A percentile compares a stretch with the other conserved stretches of the same genome.
These are phyloP conservation scores for Kernera saxatilis DNA, from an alignment of 345 rosid species.

Conservation along the genomic window DNA sequence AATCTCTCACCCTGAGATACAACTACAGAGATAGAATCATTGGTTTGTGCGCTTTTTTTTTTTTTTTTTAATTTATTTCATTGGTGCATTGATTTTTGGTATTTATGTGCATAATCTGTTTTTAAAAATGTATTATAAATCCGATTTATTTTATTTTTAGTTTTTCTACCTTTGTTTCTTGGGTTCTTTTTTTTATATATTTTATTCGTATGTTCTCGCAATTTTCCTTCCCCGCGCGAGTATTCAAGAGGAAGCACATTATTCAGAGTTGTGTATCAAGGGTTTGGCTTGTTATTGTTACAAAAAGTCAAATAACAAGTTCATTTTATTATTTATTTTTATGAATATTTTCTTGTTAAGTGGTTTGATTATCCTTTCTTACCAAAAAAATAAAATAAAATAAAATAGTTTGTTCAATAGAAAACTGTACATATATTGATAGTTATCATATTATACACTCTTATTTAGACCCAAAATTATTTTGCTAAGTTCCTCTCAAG, in stretches of 20 bases:
- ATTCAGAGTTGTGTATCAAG: constrained; percentile 11
- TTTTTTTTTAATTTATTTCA: neutral
- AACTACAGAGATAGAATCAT: constrained; percentile 12
- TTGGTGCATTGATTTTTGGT: constrained; percentile 43
- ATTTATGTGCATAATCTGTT: constrained; percentile 45
- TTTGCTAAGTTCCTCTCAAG: neutral
- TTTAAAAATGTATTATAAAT: constrained; percentile 32
- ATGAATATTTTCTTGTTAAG: neutral
- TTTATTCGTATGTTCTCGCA: neutral
- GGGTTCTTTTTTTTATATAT: neutral
- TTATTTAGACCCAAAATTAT: neutral
- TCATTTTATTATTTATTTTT: neutral
- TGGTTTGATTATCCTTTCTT: neutral
- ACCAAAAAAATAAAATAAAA: no score
- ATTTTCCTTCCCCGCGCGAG: neutral
- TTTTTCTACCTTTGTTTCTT: neutral
- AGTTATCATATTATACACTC: neutral
- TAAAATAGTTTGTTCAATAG: neutral
- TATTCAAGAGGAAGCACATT: neutral
- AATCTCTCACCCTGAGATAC: constrained; percentile 34
- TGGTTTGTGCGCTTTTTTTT: neutral
- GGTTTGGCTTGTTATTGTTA: neutral
- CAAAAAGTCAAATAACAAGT: neutral
- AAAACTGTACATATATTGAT: neutral
- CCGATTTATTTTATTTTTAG: constrained; percentile 17